Percentiles rank a stretch among this genome's conserved stretches.
phyloP scores from a whole-genome alignment of 1,284 basidiomycete species.

The Pseudozyma tsukubaensis region DNA sequence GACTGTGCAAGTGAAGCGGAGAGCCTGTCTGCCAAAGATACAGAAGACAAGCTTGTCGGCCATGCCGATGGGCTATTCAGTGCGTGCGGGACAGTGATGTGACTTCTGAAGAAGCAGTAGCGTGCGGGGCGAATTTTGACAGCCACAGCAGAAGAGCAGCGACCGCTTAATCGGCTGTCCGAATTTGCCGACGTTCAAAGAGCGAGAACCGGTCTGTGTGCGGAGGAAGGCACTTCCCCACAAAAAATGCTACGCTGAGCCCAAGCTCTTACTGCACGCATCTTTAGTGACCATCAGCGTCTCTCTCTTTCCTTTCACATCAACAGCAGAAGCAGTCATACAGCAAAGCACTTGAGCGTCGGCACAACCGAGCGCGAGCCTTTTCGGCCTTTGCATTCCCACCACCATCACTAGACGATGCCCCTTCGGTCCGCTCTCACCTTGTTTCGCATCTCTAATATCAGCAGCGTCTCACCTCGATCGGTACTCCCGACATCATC shows the following conservation, averaged over 20 bases:
- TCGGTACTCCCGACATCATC: slow-evolving; percentile 18
- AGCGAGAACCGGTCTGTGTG: neutral
- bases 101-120: too few species aligned
- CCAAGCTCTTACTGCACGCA: neutral
- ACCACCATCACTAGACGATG: slow-evolving; percentile 13
- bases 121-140: too few species aligned
- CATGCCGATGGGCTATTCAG: too few species aligned
- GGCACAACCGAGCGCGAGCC: slow-evolving; percentile 8
- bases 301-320: neutral
- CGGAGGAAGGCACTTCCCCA: neutral
- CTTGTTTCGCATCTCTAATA: slow-evolving; percentile 16
- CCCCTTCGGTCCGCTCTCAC: slow-evolving; percentile 15
- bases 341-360: slow-evolving; percentile 6
- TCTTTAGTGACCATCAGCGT: neutral
- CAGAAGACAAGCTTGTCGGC: too few species aligned
- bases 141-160: neutral
- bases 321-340: neutral
- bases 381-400: neutral
- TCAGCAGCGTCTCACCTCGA: neutral
- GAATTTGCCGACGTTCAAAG: slow-evolving; percentile 26
- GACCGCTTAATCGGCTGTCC: slow-evolving; percentile 18
- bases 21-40: too few species aligned
- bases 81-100: too few species aligned
- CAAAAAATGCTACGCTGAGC: neutral
- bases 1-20: too few species aligned